Evolutionary conservation across 2,329 filamentous ascomycete genomes (phyloP).

Genomic region (Tympanopsis confertula): DNA sequence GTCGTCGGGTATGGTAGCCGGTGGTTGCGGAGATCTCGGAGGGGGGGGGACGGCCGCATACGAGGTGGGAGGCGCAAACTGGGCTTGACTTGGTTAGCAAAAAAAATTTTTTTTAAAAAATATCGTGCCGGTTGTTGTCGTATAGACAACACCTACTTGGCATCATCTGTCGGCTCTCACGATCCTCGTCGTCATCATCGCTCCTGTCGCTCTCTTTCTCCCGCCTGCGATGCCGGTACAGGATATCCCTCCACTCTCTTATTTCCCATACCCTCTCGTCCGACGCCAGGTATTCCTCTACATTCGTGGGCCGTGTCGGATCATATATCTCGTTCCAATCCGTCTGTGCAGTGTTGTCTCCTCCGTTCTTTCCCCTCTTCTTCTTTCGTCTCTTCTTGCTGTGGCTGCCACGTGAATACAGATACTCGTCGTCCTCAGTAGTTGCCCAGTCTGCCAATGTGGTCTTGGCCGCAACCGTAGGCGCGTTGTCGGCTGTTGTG

Average conservation of each 20-base stretch:
- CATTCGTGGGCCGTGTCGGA: conserved; percentile 68
- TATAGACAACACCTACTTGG: conserved; percentile 24
- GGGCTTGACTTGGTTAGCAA: no score
- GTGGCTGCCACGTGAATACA: conserved; percentile 57
- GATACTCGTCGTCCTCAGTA: conserved; percentile 70
- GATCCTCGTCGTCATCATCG: conserved; percentile 33
- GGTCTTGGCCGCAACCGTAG: conserved; percentile 42
- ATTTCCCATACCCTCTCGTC: conserved; percentile 74
- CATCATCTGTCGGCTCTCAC: conserved; percentile 10
- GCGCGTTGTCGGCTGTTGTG: conserved; percentile 13
- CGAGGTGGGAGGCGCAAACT: background rate
- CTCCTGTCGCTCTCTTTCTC: conserved; percentile 22
- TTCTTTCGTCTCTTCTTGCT: conserved; percentile 70
- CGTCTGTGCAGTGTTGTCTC: conserved; percentile 41
- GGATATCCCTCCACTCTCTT: conserved; percentile 71
- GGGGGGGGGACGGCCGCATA: background rate
- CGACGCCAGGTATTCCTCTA: conserved; percentile 73
- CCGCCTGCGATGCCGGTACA: conserved; percentile 61
- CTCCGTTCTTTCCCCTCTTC: conserved; percentile 58
- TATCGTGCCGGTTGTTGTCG: no score
- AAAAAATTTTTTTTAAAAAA: no score
- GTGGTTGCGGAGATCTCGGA: conserved; percentile 35
- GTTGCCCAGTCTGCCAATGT: conserved; percentile 73
- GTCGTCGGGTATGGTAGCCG: conserved; percentile 38
- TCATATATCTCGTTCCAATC: conserved; percentile 93